Base-by-base conservation (phyloP, 2,329 filamentous ascomycete genomes). In the Aureobasidium sp. region DNA sequence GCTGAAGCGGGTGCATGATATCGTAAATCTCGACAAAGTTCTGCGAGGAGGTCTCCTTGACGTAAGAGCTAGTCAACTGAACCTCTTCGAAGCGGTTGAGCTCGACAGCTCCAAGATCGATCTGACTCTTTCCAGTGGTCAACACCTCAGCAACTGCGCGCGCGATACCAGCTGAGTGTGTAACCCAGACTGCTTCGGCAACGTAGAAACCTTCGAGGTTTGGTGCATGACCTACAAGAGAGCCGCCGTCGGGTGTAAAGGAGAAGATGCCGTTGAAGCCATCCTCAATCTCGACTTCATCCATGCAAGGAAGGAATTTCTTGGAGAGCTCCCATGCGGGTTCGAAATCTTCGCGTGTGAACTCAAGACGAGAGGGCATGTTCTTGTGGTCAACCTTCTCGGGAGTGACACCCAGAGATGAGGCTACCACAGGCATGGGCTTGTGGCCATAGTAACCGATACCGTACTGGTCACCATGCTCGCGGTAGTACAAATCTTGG, bases 201-300 rank as follows among this genome's bases (percentile, higher is more conserved):
- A 87, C 82, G 65, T 78, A 86, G 71, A 87, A 86, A 13, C 82
- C 82, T 49, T 85, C 81, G 0, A 87, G 70, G 14, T 77, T 78
- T 7, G 84, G 83, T 0, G 82, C 76, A 66, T 81, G 78, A 3
- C 84, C 84, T 2, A 87, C 75, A 0, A 87, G 75, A 0, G 84
- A 81, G 0, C 82, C 83, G 0, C 84, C 84, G 58, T 87, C 84
- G 0, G 84, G 84, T 0, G 84, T 87, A 67, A 87, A 87, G 0
- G 84, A 87, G 70, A 87, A 84, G 66, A 87, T 79, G 3, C 84
- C 84, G 66, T 87, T 87, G 76, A 87, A 87, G 0, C 83, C 85
- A 44, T 85, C 79, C 0, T 75, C 79, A 7, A 87, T 78, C 62
- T 82, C 71, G 14, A 73, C 78, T 5, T 82, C 73, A 3, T 73